phyloP scores from a whole-genome alignment of 1,284 basidiomycete species.

The Malassezia yamatoensis region DNA sequence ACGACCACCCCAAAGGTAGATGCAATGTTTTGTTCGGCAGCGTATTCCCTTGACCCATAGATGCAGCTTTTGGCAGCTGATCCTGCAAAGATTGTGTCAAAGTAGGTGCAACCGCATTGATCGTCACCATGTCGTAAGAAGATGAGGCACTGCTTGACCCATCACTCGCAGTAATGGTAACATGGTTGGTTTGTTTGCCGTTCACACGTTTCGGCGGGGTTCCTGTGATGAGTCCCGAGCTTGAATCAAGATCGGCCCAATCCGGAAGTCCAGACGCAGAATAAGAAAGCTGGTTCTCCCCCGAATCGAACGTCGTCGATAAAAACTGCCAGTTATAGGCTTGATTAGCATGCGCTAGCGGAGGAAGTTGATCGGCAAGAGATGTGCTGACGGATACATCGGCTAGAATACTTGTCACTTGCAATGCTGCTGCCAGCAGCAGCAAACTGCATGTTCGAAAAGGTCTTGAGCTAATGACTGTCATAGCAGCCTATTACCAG shows the following conservation, averaged over 20 bases:
- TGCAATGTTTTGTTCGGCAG: constrained; percentile 52
- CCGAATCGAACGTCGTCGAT: constrained; percentile 3
- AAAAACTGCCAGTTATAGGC: constrained; percentile 16
- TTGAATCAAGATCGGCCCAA: constrained; percentile 12
- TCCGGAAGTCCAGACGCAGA: constrained; percentile 8
- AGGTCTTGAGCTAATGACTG: neutral
- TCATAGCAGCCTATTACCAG: neutral
- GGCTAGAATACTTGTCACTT: neutral
- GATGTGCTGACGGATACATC: constrained; percentile 8
- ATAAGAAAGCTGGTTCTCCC: neutral
- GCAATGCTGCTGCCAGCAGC: constrained; percentile 4
- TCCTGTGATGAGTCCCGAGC: constrained; percentile 3
- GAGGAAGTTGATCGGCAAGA: constrained; percentile 15
- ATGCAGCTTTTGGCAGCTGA: constrained; percentile 34
- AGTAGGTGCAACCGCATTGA: constrained; percentile 27
- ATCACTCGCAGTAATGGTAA: constrained; percentile 10
- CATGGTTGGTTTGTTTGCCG: constrained; percentile 1
- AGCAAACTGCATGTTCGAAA: neutral
- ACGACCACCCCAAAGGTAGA: constrained; percentile 74
- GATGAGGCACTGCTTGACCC: neutral
- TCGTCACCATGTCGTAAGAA: constrained; percentile 26
- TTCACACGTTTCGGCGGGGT: neutral
- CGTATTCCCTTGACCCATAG: constrained; percentile 29
- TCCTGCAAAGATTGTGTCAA: constrained; percentile 29
- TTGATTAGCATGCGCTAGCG: constrained; percentile 15